Evolutionary conservation across 2,329 filamentous ascomycete species (phyloP), one percentile per base, ranked within the genome.

Genomic region (Blastomyces gilchristii): DNA sequence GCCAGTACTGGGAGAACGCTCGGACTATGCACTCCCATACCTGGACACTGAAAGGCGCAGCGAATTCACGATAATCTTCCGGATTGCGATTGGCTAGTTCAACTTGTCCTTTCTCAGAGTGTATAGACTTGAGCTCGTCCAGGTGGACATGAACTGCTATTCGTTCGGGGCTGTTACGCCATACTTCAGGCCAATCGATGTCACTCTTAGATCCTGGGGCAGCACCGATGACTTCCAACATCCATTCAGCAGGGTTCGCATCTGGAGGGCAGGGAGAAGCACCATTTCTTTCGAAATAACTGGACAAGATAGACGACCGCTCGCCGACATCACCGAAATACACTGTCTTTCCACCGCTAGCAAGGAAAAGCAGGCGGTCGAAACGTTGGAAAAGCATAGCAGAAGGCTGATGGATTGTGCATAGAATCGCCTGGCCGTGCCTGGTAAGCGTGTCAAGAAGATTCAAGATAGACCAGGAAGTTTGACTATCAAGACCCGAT

Each of bases 391-490:
- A 96, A 62, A 97, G 82, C 83, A 96, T 91, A 37, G 91, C 91
- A 11, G 90, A 95, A 22, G 93, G 93, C 75, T 97, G 93, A 75
- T 97, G 92, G 66, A 97, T 97, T 0, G 93, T 97, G 78, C 91
- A 96, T n/a, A 97, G 85, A 75, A 97, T 90, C 58, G 93, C 91
- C 73, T 95, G 90, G n/a, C 93, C 92, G 66, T 86, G 88, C 74
- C 93, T 89, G 69, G 91, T 91, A 43, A 97, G 81, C 76, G 94
- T 96, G 76, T 94, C 88, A 47, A 97, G 83, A 7, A 97, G 83
- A 73, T 91, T 87, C 52, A 91, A 82, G 72, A 96, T 96, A 66
- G 90, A 89, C 91, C 90, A 97, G 0, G 91, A 93, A 1, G 92
- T 96, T 75, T 96, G 91, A 71, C 86, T 90, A 75, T 97, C 92